These are phyloP conservation scores for Rubia peregrina DNA, from an alignment of 305 asterid genomes.

Conservation along the genomic window DNA sequence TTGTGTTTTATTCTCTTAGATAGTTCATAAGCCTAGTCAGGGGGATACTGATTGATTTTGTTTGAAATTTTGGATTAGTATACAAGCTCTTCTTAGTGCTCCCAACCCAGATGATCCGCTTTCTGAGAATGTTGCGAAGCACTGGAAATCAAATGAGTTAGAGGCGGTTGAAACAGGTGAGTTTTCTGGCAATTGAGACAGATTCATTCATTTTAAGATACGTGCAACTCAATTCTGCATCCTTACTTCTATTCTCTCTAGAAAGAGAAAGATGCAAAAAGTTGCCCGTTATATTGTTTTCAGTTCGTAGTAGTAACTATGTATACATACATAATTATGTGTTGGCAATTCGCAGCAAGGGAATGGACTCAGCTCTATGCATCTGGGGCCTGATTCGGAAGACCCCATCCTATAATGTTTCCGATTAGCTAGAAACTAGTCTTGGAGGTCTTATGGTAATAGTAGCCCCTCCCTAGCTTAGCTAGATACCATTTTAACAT, in stretches of 20 bases:
- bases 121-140: slow-evolving; percentile 95
- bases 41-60: slow-evolving; percentile 1
- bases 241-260: neutral
- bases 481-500: neutral
- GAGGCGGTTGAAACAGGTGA: slow-evolving; percentile 97
- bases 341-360: slow-evolving; percentile 23
- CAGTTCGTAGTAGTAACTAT: neutral
- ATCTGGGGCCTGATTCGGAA: slow-evolving; percentile 22
- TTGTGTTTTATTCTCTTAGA: neutral
- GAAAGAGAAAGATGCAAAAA: neutral
- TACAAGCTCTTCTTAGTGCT: slow-evolving; percentile 95
- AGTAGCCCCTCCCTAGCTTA: neutral
- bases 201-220: neutral
- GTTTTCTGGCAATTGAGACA: neutral
- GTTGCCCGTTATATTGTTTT: neutral
- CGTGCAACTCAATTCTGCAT: neutral
- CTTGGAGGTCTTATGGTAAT: too few species aligned
- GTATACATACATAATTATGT: neutral
- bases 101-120: slow-evolving; percentile 96
- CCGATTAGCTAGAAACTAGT: too few species aligned
- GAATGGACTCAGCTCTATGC: slow-evolving; percentile 36
- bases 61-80: slow-evolving; percentile 38
- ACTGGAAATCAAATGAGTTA: slow-evolving; percentile 84
- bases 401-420: too few species aligned
- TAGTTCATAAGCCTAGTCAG: neutral